These are phyloP conservation scores for Paecilomyces dactylethromorphus DNA, from an alignment of 2,329 filamentous ascomycete species.

Conservation along the genomic window DNA sequence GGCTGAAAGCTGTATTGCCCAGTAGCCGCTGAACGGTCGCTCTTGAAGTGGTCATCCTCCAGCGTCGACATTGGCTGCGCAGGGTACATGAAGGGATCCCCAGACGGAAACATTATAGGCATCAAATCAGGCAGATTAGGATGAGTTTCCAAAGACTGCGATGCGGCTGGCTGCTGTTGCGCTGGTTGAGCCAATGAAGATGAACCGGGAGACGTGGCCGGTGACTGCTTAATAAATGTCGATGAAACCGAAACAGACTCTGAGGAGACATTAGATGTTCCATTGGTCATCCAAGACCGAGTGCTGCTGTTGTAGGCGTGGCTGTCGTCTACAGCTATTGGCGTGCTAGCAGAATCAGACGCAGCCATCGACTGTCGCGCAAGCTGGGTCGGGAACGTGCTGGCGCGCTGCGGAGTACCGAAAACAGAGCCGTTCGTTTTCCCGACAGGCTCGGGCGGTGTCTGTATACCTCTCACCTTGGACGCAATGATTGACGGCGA, in stretches of 20 bases:
- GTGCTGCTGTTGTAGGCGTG: conserved; percentile 4
- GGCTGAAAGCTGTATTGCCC: conserved; percentile 18
- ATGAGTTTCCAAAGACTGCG: conserved; percentile 26
- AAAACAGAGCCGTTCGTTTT: conserved; percentile 6
- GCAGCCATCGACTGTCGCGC: conserved; percentile 11
- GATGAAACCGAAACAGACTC: not conserved
- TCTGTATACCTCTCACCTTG: conserved; percentile 8
- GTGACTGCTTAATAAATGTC: not conserved
- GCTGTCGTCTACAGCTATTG: conserved; percentile 25
- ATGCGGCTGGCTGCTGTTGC: conserved; percentile 16
- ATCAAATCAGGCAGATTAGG: conserved; percentile 40
- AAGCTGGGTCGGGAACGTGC: conserved; percentile 32
- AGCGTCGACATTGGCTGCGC: conserved; percentile 43
- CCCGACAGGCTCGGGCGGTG: conserved; percentile 13
- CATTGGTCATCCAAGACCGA: conserved; percentile 4
- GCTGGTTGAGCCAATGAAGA: not conserved
- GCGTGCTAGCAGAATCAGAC: conserved; percentile 15
- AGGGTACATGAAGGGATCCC: conserved; percentile 45
- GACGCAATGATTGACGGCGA: conserved; percentile 22
- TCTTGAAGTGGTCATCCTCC: conserved; percentile 35
- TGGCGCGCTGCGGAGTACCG: conserved; percentile 26
- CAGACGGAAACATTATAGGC: conserved; percentile 46
- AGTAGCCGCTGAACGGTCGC: conserved; percentile 15
- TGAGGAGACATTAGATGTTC: conserved; percentile 2
- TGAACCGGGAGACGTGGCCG: not conserved